Percentiles rank a stretch among this genome's conserved stretches.
Conservation (phyloP, 371 early-diverging fungal genomes). For the Blyttiomyces sp. region DNA sequence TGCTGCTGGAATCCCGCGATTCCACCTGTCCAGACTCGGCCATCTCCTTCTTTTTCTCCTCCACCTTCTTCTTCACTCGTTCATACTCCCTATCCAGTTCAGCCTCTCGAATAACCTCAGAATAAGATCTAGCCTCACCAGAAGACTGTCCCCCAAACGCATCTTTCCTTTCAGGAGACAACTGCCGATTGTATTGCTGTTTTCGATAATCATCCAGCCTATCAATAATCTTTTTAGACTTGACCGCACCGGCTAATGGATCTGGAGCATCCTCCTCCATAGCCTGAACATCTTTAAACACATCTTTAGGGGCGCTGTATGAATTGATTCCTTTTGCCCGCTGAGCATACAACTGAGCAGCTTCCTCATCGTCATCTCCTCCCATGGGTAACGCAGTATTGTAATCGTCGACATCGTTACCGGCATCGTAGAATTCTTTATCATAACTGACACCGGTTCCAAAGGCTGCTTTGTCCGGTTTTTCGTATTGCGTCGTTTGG, state of each 20-base stretch:
- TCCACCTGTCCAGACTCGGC: slow-evolving; percentile 32
- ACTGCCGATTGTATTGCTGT: slow-evolving; percentile 69
- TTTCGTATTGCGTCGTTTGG: slow-evolving; percentile 36
- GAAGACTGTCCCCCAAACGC: slow-evolving; percentile 54
- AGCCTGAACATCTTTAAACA: slow-evolving; percentile 57
- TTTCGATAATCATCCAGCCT: slow-evolving; percentile 83
- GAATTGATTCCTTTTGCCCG: slow-evolving; percentile 48
- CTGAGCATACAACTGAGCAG: neutral
- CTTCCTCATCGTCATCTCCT: slow-evolving; percentile 57
- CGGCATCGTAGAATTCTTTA: slow-evolving; percentile 69
- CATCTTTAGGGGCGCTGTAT: slow-evolving; percentile 81
- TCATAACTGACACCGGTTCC: slow-evolving; percentile 66
- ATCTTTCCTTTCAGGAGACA: slow-evolving; percentile 86
- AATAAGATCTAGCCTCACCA: slow-evolving; percentile 64
- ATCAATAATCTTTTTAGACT: slow-evolving; percentile 69
- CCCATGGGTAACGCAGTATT: slow-evolving; percentile 61
- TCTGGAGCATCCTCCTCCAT: slow-evolving; percentile 52
- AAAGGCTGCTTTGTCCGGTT: slow-evolving; percentile 29
- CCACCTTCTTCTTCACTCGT: slow-evolving; percentile 62
- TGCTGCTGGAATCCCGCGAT: slow-evolving; percentile 16
- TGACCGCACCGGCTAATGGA: slow-evolving; percentile 60
- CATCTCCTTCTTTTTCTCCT: slow-evolving; percentile 66
- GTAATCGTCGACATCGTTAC: slow-evolving; percentile 71
- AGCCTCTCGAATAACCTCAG: slow-evolving; percentile 81
- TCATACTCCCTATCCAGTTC: slow-evolving; percentile 83